Base-by-base conservation (phyloP, 1,284 basidiomycete species). In the Pisolithus thermaeus region DNA sequence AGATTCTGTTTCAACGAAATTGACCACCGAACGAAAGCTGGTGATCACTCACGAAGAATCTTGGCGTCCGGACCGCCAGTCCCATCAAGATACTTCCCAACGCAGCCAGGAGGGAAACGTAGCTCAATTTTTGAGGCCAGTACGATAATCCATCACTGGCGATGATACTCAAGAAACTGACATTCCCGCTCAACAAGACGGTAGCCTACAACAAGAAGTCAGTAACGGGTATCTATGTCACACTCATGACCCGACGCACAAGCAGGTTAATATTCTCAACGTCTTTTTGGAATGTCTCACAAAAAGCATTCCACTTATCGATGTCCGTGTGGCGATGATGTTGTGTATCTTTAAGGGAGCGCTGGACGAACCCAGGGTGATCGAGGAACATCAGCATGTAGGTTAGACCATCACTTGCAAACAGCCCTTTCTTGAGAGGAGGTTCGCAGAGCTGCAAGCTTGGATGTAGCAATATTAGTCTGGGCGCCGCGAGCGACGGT, bases 131-230 rank as follows among this genome's bases (percentile, higher is more conserved):
- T 9, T 38, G 37, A 2, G 37, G 37, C 37, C 37, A 38, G 37
- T 38, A 38, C n/a, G 37, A 38, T 37, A 46, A 35, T 7, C 12
- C 14, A 11, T 30, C 11, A 3, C n/a, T 47, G 28, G 46, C 30
- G 25, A 56, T 47, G 12, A 70, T 68, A 0, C 66, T 62, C 0
- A 71, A 57, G 35, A 70, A 65, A 3, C 66, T 62, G 23, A 70
- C 63, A 54, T 70, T 70, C 7, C 64, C 67, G 2, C 60, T 61
- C 38, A 71, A 58, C 32, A 71, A 58, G 39, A 70, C 66, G 2
- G 66, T 60, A 3, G 66, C 56, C 68, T 70, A 22, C 22, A n/a
- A 23, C 12, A 22, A 12, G 25, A 41, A n/a, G 11, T 22, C 7
- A 20, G 22, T 20, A 41, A 8, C 9, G 22, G 28, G 9, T 30